Base-by-base conservation (phyloP, 225 moss, liverwort and hornwort genomes). In the Pseudoscleropodium purum region DNA sequence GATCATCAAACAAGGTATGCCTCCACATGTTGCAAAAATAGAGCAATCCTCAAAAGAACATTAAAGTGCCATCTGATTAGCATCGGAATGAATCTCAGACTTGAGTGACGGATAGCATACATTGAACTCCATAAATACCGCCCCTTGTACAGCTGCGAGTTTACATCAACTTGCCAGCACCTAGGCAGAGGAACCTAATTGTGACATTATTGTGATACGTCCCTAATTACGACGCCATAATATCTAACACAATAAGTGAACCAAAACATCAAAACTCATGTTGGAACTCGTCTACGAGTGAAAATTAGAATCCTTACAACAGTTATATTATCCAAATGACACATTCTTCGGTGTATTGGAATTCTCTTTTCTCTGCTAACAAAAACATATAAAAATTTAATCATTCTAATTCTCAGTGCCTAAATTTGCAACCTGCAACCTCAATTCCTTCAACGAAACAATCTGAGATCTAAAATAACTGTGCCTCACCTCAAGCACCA, bases 401-500 rank as follows among this genome's bases (percentile, higher is more conserved):
- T 37, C 81, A 60, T 43, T 61, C 37, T 9, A 81, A 81, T 14
- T 30, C 56, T 36, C 45, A 59, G 69, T 20, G 81, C 68, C 36
- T 34, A 26, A 80, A 43, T 9, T 56, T 25, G 43, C 18, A 57
- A 18, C 45, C 45, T 68, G 26, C 57, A 81, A 61, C 45, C 41
- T 33, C 54, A 61, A 80, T 29, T 75, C 68, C 72, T 59, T 79
- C 47, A 37, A 72, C 61, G 11, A 68, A 68, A 13, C 39, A 59
- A 52, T 36, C 81, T 66, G 34, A 74, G 17, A 88, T 39, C 54
- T 18, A 31, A 75, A 60, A 18, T 29, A 77, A 21, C 39, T 39
- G 34, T 18, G 85, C 37, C 91, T 82, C 62, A 95, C 95, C 93
- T 95, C 93, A 36, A 95, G 95, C 65, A 85, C 59, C 34, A 95